Evolutionary conservation across 257 asterid genomes (phyloP).

Genomic region (Fraxinus pennsylvanica): DNA sequence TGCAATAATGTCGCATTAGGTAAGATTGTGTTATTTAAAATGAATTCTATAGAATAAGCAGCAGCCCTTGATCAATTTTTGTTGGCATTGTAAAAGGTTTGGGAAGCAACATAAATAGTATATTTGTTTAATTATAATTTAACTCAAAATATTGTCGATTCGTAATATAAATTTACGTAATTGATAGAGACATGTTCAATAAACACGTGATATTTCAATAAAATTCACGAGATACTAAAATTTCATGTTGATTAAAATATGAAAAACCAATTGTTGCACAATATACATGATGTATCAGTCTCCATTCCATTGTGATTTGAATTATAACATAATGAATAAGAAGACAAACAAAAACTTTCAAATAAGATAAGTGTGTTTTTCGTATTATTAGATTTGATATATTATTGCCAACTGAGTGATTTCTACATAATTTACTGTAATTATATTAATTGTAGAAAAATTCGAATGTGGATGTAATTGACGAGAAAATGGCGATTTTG

Average conservation of each 20-base stretch:
- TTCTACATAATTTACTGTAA: no score
- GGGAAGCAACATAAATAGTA: neutral
- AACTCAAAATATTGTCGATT: neutral
- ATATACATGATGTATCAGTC: no score
- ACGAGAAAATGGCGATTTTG: no score
- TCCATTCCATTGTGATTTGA: no score
- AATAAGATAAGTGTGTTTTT: no score
- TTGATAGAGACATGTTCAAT: neutral
- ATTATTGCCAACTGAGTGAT: no score
- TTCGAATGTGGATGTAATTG: no score
- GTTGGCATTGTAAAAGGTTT: neutral
- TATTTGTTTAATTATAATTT: neutral
- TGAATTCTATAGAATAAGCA: neutral
- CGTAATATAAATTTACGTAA: neutral
- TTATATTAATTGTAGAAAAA: no score
- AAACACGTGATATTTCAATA: neutral
- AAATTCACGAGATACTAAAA: neutral
- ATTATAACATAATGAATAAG: neutral
- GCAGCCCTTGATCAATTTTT: neutral
- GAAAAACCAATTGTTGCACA: neutral
- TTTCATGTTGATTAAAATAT: neutral
- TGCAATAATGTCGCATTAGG: neutral
- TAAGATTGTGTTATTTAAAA: neutral
- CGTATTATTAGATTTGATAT: no score
- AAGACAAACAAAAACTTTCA: neutral